Evolutionary conservation across 805 yeast species (phyloP), one percentile per base, ranked within the genome.

Genomic region (Myxozyma sirexii): DNA sequence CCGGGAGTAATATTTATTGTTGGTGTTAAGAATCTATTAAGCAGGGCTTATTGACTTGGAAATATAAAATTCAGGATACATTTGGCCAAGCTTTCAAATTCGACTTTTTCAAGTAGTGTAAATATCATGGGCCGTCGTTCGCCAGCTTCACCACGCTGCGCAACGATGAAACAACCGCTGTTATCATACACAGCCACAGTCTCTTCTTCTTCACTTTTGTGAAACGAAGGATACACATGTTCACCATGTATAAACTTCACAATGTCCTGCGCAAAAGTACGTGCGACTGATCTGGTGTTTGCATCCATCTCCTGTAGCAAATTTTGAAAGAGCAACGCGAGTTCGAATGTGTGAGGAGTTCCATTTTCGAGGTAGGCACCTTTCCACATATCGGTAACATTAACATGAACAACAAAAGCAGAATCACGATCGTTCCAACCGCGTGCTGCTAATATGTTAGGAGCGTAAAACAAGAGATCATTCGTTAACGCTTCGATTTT

Each of bases 281-380:
- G 6, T 13, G 46, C 24, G 15, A 39, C 12, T 24, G 15, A 5
- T 6, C 26, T 24, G 2, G 38, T 38, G 8, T n/a, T 12, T 8
- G 21, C 24, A 23, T 38, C 38, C 29, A 52, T n/a, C 23, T 52
- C 29, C 8, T 42, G 33, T 3, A n/a, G 13, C 13, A 54, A 19
- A 54, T 54, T 54, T 17, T 54, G 57, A 38, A 43, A 54, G 15
- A 54, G 45, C 27, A 54, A 19, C 3, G 57, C 49, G 15, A 54
- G n/a, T 13, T 54, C 57, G 24, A 54, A 54, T 12, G 57, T 44
- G 23, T 54, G 57, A 15, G 51, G 57, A 15, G 57, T 54, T 24
- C 41, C 42, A 8, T 39, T 38, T 21, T 17, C 17, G 4, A 35
- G 33, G 23, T 48, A 48, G 4, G 43, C 43, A n/a, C 12, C 33